phyloP scores from a whole-genome alignment of 192 early-diverging fungal genomes.

The Kappamyces sp. region DNA sequence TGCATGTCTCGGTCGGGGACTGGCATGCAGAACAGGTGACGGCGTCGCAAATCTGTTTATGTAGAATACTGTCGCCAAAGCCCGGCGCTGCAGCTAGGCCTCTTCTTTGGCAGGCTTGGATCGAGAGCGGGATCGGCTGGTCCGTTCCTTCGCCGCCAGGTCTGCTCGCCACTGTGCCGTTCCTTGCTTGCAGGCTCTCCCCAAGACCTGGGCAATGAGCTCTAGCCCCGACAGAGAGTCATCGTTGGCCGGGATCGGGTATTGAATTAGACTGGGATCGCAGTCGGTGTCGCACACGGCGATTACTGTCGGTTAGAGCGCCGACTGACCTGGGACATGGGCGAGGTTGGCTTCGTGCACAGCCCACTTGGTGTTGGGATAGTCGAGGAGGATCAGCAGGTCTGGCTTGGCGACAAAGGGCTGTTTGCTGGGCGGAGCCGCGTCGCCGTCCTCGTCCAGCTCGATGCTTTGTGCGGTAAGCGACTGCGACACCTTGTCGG shows the following conservation, averaged over 20 bases:
- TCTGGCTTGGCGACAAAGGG: conserved; percentile 62
- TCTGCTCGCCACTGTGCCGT: no score
- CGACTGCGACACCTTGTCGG: conserved; percentile 7
- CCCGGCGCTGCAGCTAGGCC: no score
- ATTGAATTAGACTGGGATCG: conserved; percentile 76
- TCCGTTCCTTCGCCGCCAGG: no score
- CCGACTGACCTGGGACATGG: background rate
- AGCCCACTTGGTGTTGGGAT: conserved; percentile 74
- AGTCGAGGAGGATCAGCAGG: conserved; percentile 75
- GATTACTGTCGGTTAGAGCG: conserved; percentile 50
- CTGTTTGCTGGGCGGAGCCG: conserved; percentile 33
- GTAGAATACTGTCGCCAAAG: no score
- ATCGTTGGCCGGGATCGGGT: conserved; percentile 93
- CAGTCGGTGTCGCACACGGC: conserved; percentile 89
- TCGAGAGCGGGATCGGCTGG: no score
- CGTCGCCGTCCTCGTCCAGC: conserved; percentile 17
- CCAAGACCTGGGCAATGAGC: conserved; percentile 75
- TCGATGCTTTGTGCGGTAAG: background rate
- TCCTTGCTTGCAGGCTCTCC: conserved; percentile 63
- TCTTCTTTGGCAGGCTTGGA: no score
- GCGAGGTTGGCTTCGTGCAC: conserved; percentile 30
- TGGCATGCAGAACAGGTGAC: no score
- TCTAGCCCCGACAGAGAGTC: conserved; percentile 73
- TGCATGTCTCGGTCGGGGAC: no score
- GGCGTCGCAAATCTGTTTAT: no score